Evolutionary conservation across 768 basidiomycete species (phyloP).

Genomic region (Fistulinella prunicolor): DNA sequence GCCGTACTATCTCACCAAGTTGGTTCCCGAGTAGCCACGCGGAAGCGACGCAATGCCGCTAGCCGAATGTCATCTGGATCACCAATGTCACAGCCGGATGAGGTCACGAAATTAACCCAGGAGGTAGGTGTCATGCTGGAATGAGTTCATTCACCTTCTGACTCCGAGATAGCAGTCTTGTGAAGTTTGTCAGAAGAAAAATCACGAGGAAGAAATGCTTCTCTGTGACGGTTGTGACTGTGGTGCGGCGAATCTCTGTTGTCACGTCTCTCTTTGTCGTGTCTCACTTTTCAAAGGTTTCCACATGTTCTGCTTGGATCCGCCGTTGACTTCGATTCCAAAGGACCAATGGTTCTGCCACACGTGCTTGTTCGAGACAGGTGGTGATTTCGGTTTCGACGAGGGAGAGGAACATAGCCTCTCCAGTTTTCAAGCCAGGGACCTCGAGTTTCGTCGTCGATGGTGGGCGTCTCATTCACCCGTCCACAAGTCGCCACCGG

Average conservation of each 20-base stretch:
- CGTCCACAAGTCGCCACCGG: slow-evolving; percentile 25
- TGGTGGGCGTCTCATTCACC: slow-evolving; percentile 88
- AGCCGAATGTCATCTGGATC: slow-evolving; percentile 25
- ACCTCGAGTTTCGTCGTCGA: slow-evolving; percentile 79
- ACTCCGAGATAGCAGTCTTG: slow-evolving; percentile 64
- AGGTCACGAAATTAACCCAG: slow-evolving; percentile 44
- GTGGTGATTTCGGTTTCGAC: slow-evolving; percentile 96
- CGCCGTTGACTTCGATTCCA: slow-evolving; percentile 81
- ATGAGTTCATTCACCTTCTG: slow-evolving; percentile 11
- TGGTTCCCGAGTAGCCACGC: slow-evolving; percentile 32
- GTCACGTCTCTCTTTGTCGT: slow-evolving; percentile 10
- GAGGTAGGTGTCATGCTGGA: slow-evolving; percentile 45
- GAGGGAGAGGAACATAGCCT: slow-evolving; percentile 96
- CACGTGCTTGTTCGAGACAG: slow-evolving; percentile 85
- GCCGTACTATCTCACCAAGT: slow-evolving; percentile 9
- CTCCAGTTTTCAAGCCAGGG: slow-evolving; percentile 87
- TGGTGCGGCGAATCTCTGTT: slow-evolving; percentile 41
- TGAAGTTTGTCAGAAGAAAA: slow-evolving; percentile 89
- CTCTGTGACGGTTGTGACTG: slow-evolving; percentile 87
- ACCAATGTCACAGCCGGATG: slow-evolving; percentile 25
- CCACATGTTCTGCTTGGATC: slow-evolving; percentile 96
- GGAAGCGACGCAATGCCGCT: slow-evolving; percentile 22
- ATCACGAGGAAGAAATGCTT: slow-evolving; percentile 88
- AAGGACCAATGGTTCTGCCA: slow-evolving; percentile 97
- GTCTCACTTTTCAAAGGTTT: slow-evolving; percentile 57